A percentile compares a stretch with the other conserved stretches of the same genome.
Conservation (phyloP, 495 filamentous ascomycete species). For the Annulohypoxylon moriforme region DNA sequence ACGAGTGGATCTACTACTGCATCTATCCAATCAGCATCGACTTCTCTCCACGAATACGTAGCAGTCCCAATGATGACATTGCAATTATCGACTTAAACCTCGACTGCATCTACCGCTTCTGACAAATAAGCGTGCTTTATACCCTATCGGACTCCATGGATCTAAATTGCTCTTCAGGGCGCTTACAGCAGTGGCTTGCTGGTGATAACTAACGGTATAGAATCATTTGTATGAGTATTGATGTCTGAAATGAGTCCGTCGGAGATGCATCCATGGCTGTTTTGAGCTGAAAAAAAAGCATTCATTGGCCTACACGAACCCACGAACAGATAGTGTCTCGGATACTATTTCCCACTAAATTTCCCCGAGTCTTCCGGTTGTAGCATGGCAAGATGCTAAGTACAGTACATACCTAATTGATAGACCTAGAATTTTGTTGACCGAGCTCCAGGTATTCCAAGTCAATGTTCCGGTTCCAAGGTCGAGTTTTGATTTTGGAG, state of each 20-base stretch:
- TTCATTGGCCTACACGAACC: constrained; percentile 13
- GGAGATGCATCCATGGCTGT: constrained; percentile 1
- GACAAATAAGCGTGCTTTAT: constrained; percentile 24
- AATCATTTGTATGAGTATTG: too few species aligned
- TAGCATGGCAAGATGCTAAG: not conserved
- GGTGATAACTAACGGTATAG: constrained; percentile 2
- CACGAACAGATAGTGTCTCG: constrained; percentile 23
- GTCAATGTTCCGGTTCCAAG: not conserved
- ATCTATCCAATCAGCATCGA: constrained; percentile 25
- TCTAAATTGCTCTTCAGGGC: constrained; percentile 4
- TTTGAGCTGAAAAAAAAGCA: constrained; percentile 1
- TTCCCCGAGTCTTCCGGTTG: constrained; percentile 33
- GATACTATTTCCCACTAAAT: constrained; percentile 12
- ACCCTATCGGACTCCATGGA: constrained; percentile 1
- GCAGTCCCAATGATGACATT: constrained; percentile 36
- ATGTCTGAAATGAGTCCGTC: not conserved
- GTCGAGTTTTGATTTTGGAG: not conserved
- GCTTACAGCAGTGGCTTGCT: constrained; percentile 9
- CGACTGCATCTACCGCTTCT: constrained; percentile 13
- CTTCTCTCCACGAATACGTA: constrained; percentile 25
- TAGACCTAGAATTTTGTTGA: not conserved
- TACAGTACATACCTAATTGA: too few species aligned
- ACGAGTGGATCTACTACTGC: constrained; percentile 31
- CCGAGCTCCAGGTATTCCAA: not conserved
- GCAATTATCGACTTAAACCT: constrained; percentile 25